A percentile compares a stretch with the other conserved stretches of the same genome.
phyloP scores from a whole-genome alignment of 2,329 filamentous ascomycete genomes.

The Epichloe baconii region DNA sequence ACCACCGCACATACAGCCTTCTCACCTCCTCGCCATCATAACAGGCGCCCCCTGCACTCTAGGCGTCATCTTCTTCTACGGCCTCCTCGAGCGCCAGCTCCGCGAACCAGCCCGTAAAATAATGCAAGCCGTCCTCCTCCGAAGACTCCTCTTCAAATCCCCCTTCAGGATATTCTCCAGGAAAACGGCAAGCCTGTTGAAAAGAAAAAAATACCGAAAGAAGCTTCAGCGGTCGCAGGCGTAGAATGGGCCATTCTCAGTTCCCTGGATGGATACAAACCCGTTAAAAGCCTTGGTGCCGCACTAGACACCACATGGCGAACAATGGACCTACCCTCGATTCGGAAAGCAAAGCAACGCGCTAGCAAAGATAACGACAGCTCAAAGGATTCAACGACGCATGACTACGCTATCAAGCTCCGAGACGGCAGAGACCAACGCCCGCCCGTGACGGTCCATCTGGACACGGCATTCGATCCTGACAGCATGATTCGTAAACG shows the following conservation, averaged over 20 bases:
- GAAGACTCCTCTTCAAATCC: slow-evolving; percentile 12
- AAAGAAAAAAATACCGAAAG: slow-evolving; percentile 7
- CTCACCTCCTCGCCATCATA: slow-evolving; percentile 26
- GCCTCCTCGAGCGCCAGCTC: slow-evolving; percentile 18
- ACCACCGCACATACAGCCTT: slow-evolving; percentile 21
- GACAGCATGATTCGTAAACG: slow-evolving; percentile 1
- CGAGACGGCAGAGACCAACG: not conserved
- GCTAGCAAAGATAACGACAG: not conserved
- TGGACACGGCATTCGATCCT: slow-evolving; percentile 3
- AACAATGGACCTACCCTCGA: slow-evolving; percentile 12
- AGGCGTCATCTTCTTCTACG: slow-evolving; percentile 21
- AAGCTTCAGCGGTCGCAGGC: slow-evolving; percentile 11
- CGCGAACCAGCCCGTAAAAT: slow-evolving; percentile 12
- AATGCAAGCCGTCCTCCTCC: slow-evolving; percentile 15
- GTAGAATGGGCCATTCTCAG: slow-evolving; percentile 19
- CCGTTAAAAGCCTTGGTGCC: slow-evolving; percentile 14
- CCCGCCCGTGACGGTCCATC: not conserved
- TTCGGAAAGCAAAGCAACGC: not conserved
- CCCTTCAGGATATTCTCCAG: slow-evolving; percentile 17
- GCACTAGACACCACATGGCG: slow-evolving; percentile 15
- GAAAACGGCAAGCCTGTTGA: slow-evolving; percentile 12
- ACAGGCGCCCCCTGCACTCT: slow-evolving; percentile 18
- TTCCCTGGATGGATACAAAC: slow-evolving; percentile 16
- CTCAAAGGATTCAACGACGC: not conserved
- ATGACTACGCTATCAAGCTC: slow-evolving; percentile 7